A percentile compares a stretch with the other conserved stretches of the same genome.
These are phyloP conservation scores for Phytophthora citrophthora DNA, from an alignment of 352 stramenopile species.

Conservation along the genomic window DNA sequence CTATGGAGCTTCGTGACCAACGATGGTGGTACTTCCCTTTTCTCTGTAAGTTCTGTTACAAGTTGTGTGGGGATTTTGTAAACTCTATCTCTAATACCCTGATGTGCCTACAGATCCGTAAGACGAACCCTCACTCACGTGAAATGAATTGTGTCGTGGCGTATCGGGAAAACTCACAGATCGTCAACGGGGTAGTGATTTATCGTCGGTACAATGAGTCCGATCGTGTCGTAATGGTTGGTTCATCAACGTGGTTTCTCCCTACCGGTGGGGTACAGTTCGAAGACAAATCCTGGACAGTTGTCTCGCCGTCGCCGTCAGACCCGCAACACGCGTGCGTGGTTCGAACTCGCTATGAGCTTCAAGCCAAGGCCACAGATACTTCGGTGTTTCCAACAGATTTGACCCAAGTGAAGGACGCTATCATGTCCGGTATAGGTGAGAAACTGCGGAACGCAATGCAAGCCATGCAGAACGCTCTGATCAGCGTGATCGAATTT, in stretches of 20 bases:
- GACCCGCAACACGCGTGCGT: slow-evolving; percentile 15
- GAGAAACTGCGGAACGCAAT: slow-evolving; percentile 15
- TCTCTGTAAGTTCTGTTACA: slow-evolving; percentile 17
- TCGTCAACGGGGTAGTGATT: slow-evolving; percentile 16
- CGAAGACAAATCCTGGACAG: slow-evolving; percentile 22
- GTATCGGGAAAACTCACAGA: slow-evolving; percentile 7
- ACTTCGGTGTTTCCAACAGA: slow-evolving; percentile 1
- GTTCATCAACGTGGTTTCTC: slow-evolving; percentile 15
- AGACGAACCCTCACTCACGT: slow-evolving; percentile 5
- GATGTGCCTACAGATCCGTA: slow-evolving; percentile 12
- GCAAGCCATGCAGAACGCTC: slow-evolving; percentile 6
- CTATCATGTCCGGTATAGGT: slow-evolving; percentile 12
- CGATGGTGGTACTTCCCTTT: slow-evolving; percentile 12
- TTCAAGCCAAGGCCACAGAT: slow-evolving; percentile 12
- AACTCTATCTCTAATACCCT: not conserved
- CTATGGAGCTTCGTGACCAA: slow-evolving; percentile 16
- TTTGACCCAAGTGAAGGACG: slow-evolving; percentile 4
- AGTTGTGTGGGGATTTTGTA: not conserved
- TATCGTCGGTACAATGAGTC: slow-evolving; percentile 25
- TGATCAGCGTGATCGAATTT: slow-evolving; percentile 3
- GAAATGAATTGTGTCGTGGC: slow-evolving; percentile 28
- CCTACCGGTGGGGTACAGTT: slow-evolving; percentile 21
- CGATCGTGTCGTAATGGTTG: slow-evolving; percentile 20
- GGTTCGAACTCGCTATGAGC: slow-evolving; percentile 17
- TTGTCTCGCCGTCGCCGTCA: slow-evolving; percentile 14